Base-by-base conservation (phyloP, 352 stramenopile genomes). In the Pelagophyceae sp. region DNA sequence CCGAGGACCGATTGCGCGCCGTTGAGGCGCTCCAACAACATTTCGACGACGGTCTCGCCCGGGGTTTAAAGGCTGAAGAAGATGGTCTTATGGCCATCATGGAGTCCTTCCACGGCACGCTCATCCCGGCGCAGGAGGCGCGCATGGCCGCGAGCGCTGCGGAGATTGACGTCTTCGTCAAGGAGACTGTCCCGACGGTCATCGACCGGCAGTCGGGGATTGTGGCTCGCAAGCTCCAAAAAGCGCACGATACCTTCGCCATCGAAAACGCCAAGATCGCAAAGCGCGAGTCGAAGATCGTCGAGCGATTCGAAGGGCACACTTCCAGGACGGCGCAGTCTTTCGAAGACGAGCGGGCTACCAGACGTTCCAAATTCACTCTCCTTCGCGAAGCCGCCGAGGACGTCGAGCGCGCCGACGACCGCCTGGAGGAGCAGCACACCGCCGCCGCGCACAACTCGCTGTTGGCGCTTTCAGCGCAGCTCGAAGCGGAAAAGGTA, bases 211-310 rank as follows among this genome's bases (percentile, higher is more conserved):
- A 95, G 65, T 90, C 93, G 65, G 90, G 91, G 38, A 83, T 86
- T 31, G 92, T 96, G 74, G 94, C 91, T 27, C 86, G 90, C 5
- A 92, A 91, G 70, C 85, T 96, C 27, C 85, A 92, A 70, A 95
- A 95, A 82, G 92, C 89, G 75, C 85, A 92, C 81, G 91, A 96
- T 82, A 93, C 87, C 15, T 95, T 96, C 78, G 90, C 96, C 80
- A 94, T 96, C 69, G 91, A 96, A 74, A 96, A 96, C 80, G 88
- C 91, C 75, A 96, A 96, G 82, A 92, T 93, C 33, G 83, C 88
- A 54, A 95, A 95, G 82, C 88, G 90, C 50, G 91, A 96, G 79
- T 87, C 89, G 80, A 95, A 96, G 82, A 93, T 91, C 23, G 78
- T 88, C n/a, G 67, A 82, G 27, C 79, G 85, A 38, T 85, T 95